A percentile compares a stretch with the other conserved stretches of the same genome.
These are phyloP conservation scores for Onygenales sp. DNA, from an alignment of 2,329 filamentous ascomycete species.

Conservation along the genomic window DNA sequence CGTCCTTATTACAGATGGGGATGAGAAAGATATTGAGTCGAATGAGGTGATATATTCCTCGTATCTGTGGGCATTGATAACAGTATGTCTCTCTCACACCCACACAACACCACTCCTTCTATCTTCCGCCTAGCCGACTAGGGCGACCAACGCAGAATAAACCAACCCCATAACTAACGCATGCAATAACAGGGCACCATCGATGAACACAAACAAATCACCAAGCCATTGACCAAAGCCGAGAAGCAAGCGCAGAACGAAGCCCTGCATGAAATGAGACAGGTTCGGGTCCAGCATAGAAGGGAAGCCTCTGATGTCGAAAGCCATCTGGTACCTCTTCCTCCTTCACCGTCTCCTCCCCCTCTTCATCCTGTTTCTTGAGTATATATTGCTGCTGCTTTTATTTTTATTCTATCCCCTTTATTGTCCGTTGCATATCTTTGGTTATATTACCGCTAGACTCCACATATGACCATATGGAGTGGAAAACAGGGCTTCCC, in stretches of 20 bases:
- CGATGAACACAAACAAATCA: conserved; percentile 17
- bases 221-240: conserved; percentile 12
- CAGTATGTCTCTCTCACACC: conserved; percentile 11
- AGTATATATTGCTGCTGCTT: background rate
- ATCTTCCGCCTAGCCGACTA: too few species aligned
- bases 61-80: conserved; percentile 23
- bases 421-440: background rate
- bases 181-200: conserved; percentile 14
- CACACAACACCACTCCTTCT: background rate
- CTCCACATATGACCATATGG: too few species aligned
- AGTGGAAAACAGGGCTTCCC: too few species aligned
- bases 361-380: background rate
- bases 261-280: conserved; percentile 9
- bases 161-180: background rate
- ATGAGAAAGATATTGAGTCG: conserved; percentile 8
- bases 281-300: conserved; percentile 1
- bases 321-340: background rate
- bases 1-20: background rate
- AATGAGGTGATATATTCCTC: conserved; percentile 24
- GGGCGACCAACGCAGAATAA: too few species aligned
- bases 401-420: background rate
- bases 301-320: conserved; percentile 1
- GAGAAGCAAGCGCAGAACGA: conserved; percentile 12
- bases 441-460: too few species aligned
- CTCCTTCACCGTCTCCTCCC: background rate